Base-by-base conservation (phyloP, 73 alveolate genomes). In the Effrenium voratum region DNA sequence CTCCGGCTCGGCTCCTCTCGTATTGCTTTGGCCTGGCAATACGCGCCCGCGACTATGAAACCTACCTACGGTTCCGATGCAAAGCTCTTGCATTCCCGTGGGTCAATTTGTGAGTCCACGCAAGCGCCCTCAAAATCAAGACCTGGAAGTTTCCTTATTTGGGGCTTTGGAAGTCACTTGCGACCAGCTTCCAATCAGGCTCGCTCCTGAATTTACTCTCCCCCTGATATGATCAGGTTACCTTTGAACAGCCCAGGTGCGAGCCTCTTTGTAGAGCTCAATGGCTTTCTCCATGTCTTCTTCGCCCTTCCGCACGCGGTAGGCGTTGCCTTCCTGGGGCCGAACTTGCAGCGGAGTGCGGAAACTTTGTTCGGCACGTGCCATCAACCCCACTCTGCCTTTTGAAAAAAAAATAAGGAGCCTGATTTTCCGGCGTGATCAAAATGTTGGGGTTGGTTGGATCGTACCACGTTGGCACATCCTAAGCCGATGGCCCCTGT, bases 261-360 rank as follows among this genome's bases (percentile, higher is more conserved):
- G 59, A 13, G 95, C 95, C 95, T 86, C 68, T 68, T 86, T 83
- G 36, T 86, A 86, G 44, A 4, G 34, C 36, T 60, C 70, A 36
- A 60, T n/a, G 44, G 95, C 95, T 28, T 34, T 44, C 2, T 59
- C 66, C 68, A 60, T 4, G 83, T 86, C 95, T 30, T 38, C 68
- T 19, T 63, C 34, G 41, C 81, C 34, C 34, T 57, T n/a, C 43
- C 94, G 81, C 50, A 60, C 83, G 6, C 82, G 95, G 32, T 40
- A 43, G 47, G 95, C 95, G 32, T 86, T 86, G 82, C 84, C 95
- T 28, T 86, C 95, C 94, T 85, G 12, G 75, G 32, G 24, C 15
- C 32, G 3, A 28, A 28, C 68, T 55, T 55, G 32, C 32, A 28
- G n/a, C n/a, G n/a, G n/a, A n/a, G n/a, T n/a, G n/a, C n/a, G n/a